Evolutionary conservation across 352 stramenopile species (phyloP).

Genomic region (Globisporangium splendens): DNA sequence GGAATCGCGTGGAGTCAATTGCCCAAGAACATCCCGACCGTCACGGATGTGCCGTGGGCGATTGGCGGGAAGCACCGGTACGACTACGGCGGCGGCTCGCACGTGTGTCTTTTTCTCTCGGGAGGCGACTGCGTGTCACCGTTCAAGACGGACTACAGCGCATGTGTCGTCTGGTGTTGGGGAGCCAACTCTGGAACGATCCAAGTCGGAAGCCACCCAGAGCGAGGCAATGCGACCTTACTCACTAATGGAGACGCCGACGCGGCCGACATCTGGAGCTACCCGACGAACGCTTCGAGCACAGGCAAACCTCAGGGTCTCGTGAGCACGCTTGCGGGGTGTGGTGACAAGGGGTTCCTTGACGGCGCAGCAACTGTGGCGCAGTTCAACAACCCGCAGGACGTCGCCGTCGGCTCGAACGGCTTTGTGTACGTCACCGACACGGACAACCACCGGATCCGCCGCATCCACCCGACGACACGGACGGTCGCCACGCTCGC

Average conservation of each 20-base stretch:
- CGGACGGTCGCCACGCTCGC: constrained; percentile 52
- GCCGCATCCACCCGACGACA: constrained; percentile 59
- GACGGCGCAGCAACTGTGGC: constrained; percentile 66
- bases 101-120: constrained; percentile 90
- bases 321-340: constrained; percentile 89
- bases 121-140: constrained; percentile 76
- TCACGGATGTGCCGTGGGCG: constrained; percentile 92
- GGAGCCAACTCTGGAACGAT: constrained; percentile 51
- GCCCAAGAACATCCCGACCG: constrained; percentile 89
- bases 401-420: constrained; percentile 88
- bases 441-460: constrained; percentile 92
- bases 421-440: constrained; percentile 95
- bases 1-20: constrained; percentile 69
- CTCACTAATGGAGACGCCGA: constrained; percentile 31
- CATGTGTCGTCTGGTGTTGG: constrained; percentile 92
- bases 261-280: constrained; percentile 68
- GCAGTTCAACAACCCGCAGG: constrained; percentile 88
- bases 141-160: constrained; percentile 81
- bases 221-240: constrained; percentile 22
- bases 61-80: constrained; percentile 88
- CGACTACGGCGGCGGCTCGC: constrained; percentile 84
- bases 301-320: constrained; percentile 83
- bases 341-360: constrained; percentile 62
- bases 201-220: constrained; percentile 24
- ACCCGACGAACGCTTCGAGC: constrained; percentile 29